Evolutionary conservation across 1,284 basidiomycete genomes (phyloP).

Genomic region (Papiliotrema terrestris): DNA sequence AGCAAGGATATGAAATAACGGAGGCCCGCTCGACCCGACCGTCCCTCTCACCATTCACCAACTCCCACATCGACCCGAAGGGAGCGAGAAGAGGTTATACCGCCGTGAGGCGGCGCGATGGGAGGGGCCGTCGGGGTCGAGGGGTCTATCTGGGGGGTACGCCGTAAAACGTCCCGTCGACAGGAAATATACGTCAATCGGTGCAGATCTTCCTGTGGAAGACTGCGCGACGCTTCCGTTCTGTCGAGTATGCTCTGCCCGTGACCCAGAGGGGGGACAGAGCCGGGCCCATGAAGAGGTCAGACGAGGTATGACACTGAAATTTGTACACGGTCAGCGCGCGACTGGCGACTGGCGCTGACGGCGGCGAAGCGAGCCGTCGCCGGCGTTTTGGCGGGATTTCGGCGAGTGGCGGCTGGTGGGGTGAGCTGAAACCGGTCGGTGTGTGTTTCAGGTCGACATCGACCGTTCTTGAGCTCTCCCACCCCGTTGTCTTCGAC

Average conservation of each 20-base stretch:
- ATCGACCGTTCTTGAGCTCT: too few species aligned
- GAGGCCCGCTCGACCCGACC: slow-evolving; percentile 10
- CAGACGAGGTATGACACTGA: background rate
- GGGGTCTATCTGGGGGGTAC: slow-evolving; percentile 28
- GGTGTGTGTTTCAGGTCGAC: too few species aligned
- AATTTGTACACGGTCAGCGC: background rate
- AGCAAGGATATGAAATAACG: slow-evolving; percentile 48
- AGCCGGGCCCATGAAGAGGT: slow-evolving; percentile 30
- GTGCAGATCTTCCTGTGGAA: background rate
- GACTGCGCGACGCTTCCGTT: slow-evolving; percentile 33
- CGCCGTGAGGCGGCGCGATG: background rate
- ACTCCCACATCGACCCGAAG: slow-evolving; percentile 16
- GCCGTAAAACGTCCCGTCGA: slow-evolving; percentile 33
- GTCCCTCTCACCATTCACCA: slow-evolving; percentile 10
- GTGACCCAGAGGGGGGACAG: background rate
- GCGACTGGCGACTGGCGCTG: background rate
- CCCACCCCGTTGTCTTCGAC: too few species aligned
- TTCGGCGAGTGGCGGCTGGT: too few species aligned
- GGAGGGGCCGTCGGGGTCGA: slow-evolving; percentile 1
- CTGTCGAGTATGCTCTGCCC: slow-evolving; percentile 26
- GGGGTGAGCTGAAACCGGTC: too few species aligned
- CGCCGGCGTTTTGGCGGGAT: too few species aligned
- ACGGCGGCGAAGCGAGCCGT: too few species aligned
- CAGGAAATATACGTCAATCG: slow-evolving; percentile 44
- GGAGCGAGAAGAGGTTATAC: slow-evolving; percentile 11